Base-by-base conservation (phyloP, 164 flowering plant genomes). In the Vitis rupestris region DNA sequence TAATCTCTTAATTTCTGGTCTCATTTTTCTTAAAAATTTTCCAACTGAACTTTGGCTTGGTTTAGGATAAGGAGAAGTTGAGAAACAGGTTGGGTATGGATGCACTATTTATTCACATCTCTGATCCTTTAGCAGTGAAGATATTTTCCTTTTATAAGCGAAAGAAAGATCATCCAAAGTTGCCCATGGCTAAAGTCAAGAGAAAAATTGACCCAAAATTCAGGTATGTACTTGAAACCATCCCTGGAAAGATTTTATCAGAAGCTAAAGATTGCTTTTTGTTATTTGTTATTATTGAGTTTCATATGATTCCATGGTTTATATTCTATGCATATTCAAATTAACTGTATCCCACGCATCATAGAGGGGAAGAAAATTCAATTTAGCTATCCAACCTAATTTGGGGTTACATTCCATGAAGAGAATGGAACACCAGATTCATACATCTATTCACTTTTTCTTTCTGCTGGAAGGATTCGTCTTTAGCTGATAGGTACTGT, bases 41-140 rank as follows among this genome's bases (percentile, higher is more conserved):
- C 50, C 50, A 8, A 53, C 19, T 47, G 2, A 23, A 37, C 51
- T 19, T 61, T 56, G 10, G 31, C 53, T 63, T 63, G 50, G 49
- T 75, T 48, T 65, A 85, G 88, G 88, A 83, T 67, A 84, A 76
- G 50, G 88, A 85, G 63, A 82, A 71, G 63, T 78, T 29, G 48
- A 82, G 88, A 76, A 85, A 85, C 67, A 75, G 72, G 63, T 65
- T 76, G 62, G 82, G 84, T 17, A 14, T 73, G 65, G 85, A 83
- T 68, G 19, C 71, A 3, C 80, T 85, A 12, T 83, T 76, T 73
- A 65, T 83, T 69, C 79, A 81, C 64, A 48, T 52, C 15, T 74
- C 79, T 47, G 74, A 85, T 75, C 82, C 86, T 63, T 70, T 85
- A 65, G 81, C 81, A 9, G 47, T 51, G 30, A 69, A 71, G 58